phyloP scores from a whole-genome alignment of 768 basidiomycete species.

The Gymnopilus junonius region DNA sequence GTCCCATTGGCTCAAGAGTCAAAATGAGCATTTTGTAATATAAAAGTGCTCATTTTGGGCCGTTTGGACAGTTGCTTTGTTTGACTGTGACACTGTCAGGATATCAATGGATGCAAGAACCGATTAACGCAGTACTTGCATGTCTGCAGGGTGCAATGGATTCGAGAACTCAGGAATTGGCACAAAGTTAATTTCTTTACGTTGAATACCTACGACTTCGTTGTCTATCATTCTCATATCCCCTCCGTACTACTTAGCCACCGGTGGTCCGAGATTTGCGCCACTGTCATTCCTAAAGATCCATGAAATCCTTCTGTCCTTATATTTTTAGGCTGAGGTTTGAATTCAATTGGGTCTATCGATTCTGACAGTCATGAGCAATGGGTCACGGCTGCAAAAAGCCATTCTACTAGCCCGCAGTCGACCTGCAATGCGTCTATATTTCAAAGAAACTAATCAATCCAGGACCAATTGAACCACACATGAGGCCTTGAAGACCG shows the following conservation, averaged over 20 bases:
- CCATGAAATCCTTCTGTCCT: conserved; percentile 2
- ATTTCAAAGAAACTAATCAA: too few relatives aligned
- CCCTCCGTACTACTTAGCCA: not conserved
- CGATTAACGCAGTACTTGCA: too few relatives aligned
- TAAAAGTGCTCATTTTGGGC: too few relatives aligned
- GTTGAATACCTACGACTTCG: not conserved
- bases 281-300: not conserved
- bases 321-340: not conserved
- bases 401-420: not conserved
- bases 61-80: too few relatives aligned
- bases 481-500: not conserved
- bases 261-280: conserved; percentile 1
- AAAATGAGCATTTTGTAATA: too few relatives aligned
- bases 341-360: not conserved
- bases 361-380: not conserved
- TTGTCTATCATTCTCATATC: not conserved
- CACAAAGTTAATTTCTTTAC: not conserved
- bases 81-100: too few relatives aligned
- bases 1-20: too few relatives aligned
- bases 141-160: too few relatives aligned
- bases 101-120: too few relatives aligned
- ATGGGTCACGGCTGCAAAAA: not conserved
- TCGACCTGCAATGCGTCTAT: too few relatives aligned
- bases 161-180: too few relatives aligned
- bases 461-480: not conserved